Evolutionary conservation across 768 basidiomycete genomes (phyloP), one percentile per base, ranked within the genome.

Genomic region (Kwoniella sp.): DNA sequence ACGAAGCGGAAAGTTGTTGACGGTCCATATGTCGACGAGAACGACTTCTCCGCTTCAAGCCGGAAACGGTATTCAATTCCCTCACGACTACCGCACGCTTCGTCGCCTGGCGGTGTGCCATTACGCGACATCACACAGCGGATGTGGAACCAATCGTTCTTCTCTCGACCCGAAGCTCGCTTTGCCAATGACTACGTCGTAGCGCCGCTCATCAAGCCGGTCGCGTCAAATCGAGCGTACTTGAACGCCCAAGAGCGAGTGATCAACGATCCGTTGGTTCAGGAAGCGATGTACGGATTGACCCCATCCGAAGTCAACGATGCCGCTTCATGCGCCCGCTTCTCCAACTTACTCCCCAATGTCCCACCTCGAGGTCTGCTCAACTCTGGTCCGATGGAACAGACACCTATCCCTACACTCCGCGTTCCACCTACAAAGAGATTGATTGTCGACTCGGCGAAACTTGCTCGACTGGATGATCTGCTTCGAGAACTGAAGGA

Each of bases 361-460:
- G 72, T 92, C 21, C 83, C 88, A 1, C 83, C 87, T 5, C 70
- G 77, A 6, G 96, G 96, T 46, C 80, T 98, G 52, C 74, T 94
- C 60, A 83, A 82, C 27, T 80, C 77, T 37, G 90, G 93, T 0
- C 83, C 90, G 5, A 69, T 78, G 0, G 84, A 89, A 65, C 92
- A 96, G 73, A 81, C 92, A 8, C 93, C 93, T 1, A 81, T 84
- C 50, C 87, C 93, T 12, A 85, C 85, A 29, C 93, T 97, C 90
- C 88, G 89, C 68, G 90, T 98, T 36, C 96, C 96, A 2, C 92
- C 97, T 67, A 90, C 91, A 50, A 94, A 96, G 80, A 85, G 95
- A 55, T 85, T 99, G 25, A 90, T 99, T 54, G 92, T 91, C 67
- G 95, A 99, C 79, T 97, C 95, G 26, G 95, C 90, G 37, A 99